Conservation (phyloP, 805 yeast species). For the Sugiyamaella smithiae region DNA sequence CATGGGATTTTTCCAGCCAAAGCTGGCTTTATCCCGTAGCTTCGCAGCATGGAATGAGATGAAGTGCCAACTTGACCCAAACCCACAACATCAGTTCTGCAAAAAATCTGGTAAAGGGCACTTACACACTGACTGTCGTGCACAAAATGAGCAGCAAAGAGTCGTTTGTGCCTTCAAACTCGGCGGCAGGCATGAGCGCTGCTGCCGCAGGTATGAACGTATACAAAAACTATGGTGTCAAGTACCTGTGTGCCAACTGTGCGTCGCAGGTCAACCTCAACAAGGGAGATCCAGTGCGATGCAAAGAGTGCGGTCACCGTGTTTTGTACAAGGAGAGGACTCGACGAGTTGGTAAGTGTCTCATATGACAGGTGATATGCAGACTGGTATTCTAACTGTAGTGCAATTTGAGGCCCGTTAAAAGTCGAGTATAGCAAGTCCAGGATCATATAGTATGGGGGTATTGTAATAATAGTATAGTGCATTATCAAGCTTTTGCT, state of each 20-base stretch:
- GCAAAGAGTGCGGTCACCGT: constrained; percentile 98
- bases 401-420: constrained; percentile 78
- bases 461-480: neutral
- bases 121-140: too few species aligned
- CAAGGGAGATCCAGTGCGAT: constrained; percentile 94
- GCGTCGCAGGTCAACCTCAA: constrained; percentile 83
- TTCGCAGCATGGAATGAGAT: too few species aligned
- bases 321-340: constrained; percentile 96
- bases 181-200: constrained; percentile 41
- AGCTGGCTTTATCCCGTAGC: too few species aligned
- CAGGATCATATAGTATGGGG: neutral
- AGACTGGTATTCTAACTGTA: constrained; percentile 8
- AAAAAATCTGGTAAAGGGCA: too few species aligned
- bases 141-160: constrained; percentile 27
- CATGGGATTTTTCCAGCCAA: too few species aligned
- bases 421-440: neutral
- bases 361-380: constrained; percentile 21
- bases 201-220: constrained; percentile 79
- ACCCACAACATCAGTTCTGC: too few species aligned
- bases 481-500: neutral
- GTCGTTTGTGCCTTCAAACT: constrained; percentile 37
- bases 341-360: constrained; percentile 79
- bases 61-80: too few species aligned
- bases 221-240: constrained; percentile 76
- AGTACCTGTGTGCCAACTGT: constrained; percentile 95